A percentile compares a stretch with the other conserved stretches of the same genome.
Evolutionary conservation across 306 rosid genomes (phyloP).

Genomic region (Rubus idaeus): DNA sequence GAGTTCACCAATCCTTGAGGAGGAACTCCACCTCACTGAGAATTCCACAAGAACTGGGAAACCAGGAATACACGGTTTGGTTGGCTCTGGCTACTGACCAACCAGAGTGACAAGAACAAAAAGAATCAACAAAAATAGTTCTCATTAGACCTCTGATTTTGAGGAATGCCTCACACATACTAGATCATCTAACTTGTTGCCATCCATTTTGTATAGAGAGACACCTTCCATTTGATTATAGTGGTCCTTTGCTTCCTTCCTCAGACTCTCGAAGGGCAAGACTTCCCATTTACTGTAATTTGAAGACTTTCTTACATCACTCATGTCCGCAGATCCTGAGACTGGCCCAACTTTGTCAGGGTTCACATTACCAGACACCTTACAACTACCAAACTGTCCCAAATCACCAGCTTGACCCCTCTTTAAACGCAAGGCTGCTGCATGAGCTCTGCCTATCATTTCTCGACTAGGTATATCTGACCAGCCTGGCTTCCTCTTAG

Average conservation of each 20-base stretch:
- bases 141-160: conserved; percentile 42
- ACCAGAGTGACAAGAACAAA: conserved; percentile 19
- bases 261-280: conserved; percentile 69
- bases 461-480: conserved; percentile 80
- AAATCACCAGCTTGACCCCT: conserved; percentile 49
- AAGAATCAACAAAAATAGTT: conserved; percentile 16
- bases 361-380: conserved; percentile 80
- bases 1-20: neutral
- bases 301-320: conserved; percentile 66
- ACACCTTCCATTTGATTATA: conserved; percentile 80
- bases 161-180: conserved; percentile 86
- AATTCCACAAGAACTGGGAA: conserved; percentile 13
- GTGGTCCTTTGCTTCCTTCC: conserved; percentile 75
- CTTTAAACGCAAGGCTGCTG: conserved; percentile 73
- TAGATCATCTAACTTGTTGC: conserved; percentile 91
- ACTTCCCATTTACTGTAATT: conserved; percentile 89
- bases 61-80: conserved; percentile 1
- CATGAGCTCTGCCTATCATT: conserved; percentile 72
- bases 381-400: conserved; percentile 90
- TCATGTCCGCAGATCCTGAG: conserved; percentile 91
- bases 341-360: conserved; percentile 63
- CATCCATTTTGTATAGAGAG: conserved; percentile 91
- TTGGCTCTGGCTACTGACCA: conserved; percentile 21
- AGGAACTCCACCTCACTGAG: conserved; percentile 29
- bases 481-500: conserved; percentile 83